These are phyloP conservation scores for Aspergillus aculeatinus DNA, from an alignment of 2,329 filamentous ascomycete species.

Conservation along the genomic window DNA sequence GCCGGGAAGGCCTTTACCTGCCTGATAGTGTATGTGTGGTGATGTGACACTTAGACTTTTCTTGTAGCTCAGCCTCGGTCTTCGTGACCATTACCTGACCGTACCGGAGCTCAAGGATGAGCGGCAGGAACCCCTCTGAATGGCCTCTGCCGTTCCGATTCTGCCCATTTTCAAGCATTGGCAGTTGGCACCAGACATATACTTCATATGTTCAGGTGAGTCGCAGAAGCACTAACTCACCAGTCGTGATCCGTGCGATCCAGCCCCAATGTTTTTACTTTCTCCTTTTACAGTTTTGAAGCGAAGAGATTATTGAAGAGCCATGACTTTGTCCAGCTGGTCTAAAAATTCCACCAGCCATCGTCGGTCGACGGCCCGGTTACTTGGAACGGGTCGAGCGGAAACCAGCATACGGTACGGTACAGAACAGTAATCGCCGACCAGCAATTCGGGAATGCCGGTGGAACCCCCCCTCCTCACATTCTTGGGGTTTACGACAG, in stretches of 20 bases:
- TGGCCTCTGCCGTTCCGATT: background rate
- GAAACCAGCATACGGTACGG: background rate
- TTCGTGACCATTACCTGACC: slow-evolving; percentile 10
- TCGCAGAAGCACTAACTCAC: too few relatives aligned
- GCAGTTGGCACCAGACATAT: background rate
- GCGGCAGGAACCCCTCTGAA: background rate
- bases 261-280: background rate
- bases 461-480: slow-evolving; percentile 15
- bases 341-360: background rate
- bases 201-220: too few relatives aligned
- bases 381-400: background rate
- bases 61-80: slow-evolving; percentile 10
- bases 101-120: slow-evolving; percentile 9
- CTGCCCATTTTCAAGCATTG: background rate
- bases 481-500: slow-evolving; percentile 16
- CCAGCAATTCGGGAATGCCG: slow-evolving; percentile 18
- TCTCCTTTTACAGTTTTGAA: background rate
- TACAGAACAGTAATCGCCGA: slow-evolving; percentile 13
- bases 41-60: slow-evolving; percentile 5
- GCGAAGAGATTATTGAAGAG: background rate
- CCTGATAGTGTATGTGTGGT: background rate
- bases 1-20: background rate
- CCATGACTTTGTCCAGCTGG: background rate
- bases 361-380: background rate
- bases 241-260: background rate